phyloP scores from a whole-genome alignment of 73 alveolate species.

The Effrenium voratum region DNA sequence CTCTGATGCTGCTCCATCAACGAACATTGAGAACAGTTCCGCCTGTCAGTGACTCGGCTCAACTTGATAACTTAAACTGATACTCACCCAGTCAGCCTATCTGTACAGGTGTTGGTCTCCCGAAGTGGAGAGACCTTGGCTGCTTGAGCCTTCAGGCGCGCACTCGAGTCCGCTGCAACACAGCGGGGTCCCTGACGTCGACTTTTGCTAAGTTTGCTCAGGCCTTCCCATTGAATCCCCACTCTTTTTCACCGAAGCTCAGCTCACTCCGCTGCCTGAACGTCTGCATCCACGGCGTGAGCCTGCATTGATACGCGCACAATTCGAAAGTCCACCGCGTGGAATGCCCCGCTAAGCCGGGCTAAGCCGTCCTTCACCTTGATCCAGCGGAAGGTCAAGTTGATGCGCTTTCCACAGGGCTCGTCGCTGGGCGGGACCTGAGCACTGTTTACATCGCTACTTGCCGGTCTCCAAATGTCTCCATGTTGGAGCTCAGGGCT shows the following conservation, averaged over 20 bases:
- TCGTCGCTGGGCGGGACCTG: conserved; percentile 55
- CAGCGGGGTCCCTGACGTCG: too few relatives aligned
- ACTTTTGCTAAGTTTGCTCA: not conserved
- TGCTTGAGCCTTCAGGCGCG: conserved; percentile 83
- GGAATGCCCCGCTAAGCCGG: too few relatives aligned
- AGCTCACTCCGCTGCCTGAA: not conserved
- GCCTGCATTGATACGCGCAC: not conserved
- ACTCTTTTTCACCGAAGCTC: too few relatives aligned
- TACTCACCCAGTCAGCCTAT: conserved; percentile 89
- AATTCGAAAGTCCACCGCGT: too few relatives aligned
- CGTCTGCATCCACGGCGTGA: conserved; percentile 2
- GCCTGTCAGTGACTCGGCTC: too few relatives aligned
- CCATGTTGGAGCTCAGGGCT: not conserved
- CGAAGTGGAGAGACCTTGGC: conserved; percentile 74
- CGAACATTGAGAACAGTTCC: too few relatives aligned
- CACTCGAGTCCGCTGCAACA: too few relatives aligned
- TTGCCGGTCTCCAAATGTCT: not conserved
- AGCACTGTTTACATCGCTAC: not conserved
- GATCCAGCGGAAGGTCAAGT: conserved; percentile 79
- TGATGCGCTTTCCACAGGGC: conserved; percentile 58
- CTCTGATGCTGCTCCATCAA: not conserved
- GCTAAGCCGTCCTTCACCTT: conserved; percentile 37
- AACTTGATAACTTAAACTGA: too few relatives aligned
- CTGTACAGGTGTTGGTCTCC: conserved; percentile 88
- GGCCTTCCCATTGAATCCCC: not conserved